Evolutionary conservation across 2,329 filamentous ascomycete genomes (phyloP).

Genomic region (Zasmidium citrigriseum): DNA sequence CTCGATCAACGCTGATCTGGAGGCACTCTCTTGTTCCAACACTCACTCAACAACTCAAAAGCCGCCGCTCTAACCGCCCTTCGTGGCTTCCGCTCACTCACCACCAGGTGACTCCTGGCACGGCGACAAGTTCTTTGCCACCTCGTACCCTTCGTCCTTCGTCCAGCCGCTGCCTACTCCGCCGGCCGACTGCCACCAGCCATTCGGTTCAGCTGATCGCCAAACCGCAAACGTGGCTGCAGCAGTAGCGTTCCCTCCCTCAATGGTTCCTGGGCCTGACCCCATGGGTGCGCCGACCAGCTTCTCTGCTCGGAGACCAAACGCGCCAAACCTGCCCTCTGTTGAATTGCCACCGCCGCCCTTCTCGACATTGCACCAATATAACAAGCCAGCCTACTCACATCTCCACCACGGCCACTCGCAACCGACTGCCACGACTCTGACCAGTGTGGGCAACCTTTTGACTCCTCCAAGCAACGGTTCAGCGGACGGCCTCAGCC

Average conservation of each 20-base stretch:
- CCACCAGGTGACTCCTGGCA: constrained; percentile 32
- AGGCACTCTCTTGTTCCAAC: constrained; percentile 4
- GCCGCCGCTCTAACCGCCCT: constrained; percentile 28
- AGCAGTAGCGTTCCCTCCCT: constrained; percentile 60
- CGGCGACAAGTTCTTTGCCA: constrained; percentile 25
- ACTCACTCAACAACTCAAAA: constrained; percentile 13
- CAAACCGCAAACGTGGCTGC: constrained; percentile 62
- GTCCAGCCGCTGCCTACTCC: constrained; percentile 33
- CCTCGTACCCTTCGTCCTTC: constrained; percentile 24
- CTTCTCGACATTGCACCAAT: constrained; percentile 50
- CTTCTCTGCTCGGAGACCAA: constrained; percentile 70
- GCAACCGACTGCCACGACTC: constrained; percentile 43
- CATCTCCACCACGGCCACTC: constrained; percentile 45
- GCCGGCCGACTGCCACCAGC: constrained; percentile 31
- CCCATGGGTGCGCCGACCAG: constrained; percentile 63
- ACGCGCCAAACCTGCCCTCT: constrained; percentile 66
- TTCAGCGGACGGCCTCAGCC: constrained; percentile 63
- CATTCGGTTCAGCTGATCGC: constrained; percentile 29
- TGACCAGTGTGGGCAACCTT: constrained; percentile 60
- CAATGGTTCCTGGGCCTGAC: constrained; percentile 64
- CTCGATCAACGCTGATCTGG: constrained; percentile 23
- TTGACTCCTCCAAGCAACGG: constrained; percentile 64
- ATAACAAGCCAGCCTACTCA: constrained; percentile 40
- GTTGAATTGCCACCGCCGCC: constrained; percentile 70
- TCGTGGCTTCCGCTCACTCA: constrained; percentile 34